Conservation (phyloP, 352 stramenopile genomes). For the Phytophthora europaea region DNA sequence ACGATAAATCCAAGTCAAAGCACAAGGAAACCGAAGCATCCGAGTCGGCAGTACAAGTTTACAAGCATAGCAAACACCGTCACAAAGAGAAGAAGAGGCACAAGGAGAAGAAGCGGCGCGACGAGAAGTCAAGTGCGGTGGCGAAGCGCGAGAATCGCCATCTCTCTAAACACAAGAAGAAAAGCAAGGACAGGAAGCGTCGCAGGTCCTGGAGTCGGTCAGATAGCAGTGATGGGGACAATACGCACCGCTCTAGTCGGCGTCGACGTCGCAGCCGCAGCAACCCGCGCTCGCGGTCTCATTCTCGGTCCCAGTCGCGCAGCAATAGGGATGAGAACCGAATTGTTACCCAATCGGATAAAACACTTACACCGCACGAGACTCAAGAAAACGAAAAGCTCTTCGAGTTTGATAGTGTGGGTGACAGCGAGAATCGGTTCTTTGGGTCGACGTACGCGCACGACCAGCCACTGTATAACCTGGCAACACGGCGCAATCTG, state of each 20-base stretch:
- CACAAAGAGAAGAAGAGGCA: constrained; percentile 39
- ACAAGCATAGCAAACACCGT: constrained; percentile 33
- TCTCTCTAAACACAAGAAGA: constrained; percentile 47
- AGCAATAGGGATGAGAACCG: constrained; percentile 12
- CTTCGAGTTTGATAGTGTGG: constrained; percentile 72
- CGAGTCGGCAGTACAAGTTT: constrained; percentile 40
- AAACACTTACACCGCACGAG: constrained; percentile 11
- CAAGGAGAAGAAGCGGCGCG: constrained; percentile 26
- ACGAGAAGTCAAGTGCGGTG: constrained; percentile 12
- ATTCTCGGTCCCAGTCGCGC: constrained; percentile 22
- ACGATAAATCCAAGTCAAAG: constrained; percentile 12
- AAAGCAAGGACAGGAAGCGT: constrained; percentile 45
- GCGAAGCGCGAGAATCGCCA: constrained; percentile 23
- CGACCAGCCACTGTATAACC: constrained; percentile 69
- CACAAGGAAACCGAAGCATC: constrained; percentile 2
- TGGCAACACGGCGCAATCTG: constrained; percentile 62
- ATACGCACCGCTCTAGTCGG: constrained; percentile 15
- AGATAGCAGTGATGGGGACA: constrained; percentile 23
- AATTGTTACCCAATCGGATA: constrained; percentile 19
- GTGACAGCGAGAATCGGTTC: constrained; percentile 75
- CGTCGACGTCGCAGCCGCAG: constrained; percentile 18
- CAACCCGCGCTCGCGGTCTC: constrained; percentile 15
- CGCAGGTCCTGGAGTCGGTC: constrained; percentile 25
- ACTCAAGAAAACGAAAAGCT: constrained; percentile 40
- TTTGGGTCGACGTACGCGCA: constrained; percentile 76